Conservation (phyloP, 768 basidiomycete species). For the Pisolithus orientalis region DNA sequence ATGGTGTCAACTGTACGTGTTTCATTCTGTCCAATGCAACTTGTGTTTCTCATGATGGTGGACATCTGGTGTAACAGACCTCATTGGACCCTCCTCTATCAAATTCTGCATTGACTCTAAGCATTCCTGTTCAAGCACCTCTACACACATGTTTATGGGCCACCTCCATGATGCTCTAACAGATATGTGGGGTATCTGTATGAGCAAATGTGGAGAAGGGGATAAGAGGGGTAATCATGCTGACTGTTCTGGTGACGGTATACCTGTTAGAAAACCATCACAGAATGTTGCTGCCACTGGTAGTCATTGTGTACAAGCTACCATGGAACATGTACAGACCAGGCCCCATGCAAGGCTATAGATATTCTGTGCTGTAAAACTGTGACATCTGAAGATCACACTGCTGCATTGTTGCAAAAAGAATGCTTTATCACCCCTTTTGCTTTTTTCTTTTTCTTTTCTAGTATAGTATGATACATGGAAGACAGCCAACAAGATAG, state of each 20-base stretch:
- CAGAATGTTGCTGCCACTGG: background rate
- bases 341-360: no score
- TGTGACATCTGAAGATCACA: no score
- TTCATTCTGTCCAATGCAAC: background rate
- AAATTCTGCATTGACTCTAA: conserved; percentile 97
- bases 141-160: conserved; percentile 61
- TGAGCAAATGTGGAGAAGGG: conserved; percentile 1
- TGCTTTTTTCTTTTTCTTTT: background rate
- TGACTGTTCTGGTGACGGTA: background rate
- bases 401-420: background rate
- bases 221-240: background rate
- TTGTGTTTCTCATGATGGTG: no score
- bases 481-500: background rate
- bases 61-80: conserved; percentile 44
- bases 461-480: no score
- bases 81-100: conserved; percentile 69
- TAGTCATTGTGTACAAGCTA: background rate
- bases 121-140: conserved; percentile 58
- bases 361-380: background rate
- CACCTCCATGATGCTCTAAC: conserved; percentile 55
- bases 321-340: background rate
- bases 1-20: conserved; percentile 86
- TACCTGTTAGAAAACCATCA: background rate
- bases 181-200: conserved; percentile 62
- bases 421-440: background rate